A percentile compares a stretch with the other conserved stretches of the same genome.
Evolutionary conservation across 176 grass and related monocot genomes (phyloP).

Genomic region (Elymus sibiricus): DNA sequence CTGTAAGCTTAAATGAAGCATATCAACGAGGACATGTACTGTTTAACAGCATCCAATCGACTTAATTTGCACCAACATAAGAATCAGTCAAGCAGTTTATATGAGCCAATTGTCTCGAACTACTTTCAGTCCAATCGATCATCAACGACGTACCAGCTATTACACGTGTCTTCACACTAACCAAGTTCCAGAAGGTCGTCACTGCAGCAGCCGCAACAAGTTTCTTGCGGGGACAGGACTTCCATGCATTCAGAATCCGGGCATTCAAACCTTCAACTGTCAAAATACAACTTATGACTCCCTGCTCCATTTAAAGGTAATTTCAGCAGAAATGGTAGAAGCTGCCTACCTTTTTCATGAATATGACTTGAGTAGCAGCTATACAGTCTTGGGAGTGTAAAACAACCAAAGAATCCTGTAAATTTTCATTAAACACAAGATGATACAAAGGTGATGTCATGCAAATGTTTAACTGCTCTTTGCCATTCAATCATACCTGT

Average conservation of each 20-base stretch:
- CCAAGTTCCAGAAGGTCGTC: constrained; percentile 63
- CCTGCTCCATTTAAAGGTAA: not conserved
- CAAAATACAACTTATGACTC: not conserved
- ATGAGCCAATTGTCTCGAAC: not conserved
- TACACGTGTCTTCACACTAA: constrained; percentile 56
- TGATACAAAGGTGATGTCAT: not conserved
- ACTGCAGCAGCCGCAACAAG: constrained; percentile 37
- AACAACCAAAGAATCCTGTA: constrained; percentile 66
- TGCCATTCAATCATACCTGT: constrained; percentile 40
- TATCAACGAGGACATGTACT: not conserved
- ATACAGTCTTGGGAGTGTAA: constrained; percentile 61
- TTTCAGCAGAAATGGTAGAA: not conserved
- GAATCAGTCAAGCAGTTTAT: not conserved
- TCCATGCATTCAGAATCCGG: constrained; percentile 46
- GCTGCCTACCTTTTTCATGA: constrained; percentile 41
- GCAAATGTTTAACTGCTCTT: not conserved
- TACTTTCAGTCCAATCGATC: not conserved
- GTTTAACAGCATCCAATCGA: not conserved
- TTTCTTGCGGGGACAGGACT: constrained; percentile 73
- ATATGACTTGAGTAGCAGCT: constrained; percentile 51
- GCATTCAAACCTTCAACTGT: constrained; percentile 41
- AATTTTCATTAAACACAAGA: constrained; percentile 10
- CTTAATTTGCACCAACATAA: not conserved
- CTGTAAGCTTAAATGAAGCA: not conserved
- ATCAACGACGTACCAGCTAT: constrained; percentile 37